Conservation (phyloP, 805 yeast species). For the Saccharomycopsis sp. region DNA sequence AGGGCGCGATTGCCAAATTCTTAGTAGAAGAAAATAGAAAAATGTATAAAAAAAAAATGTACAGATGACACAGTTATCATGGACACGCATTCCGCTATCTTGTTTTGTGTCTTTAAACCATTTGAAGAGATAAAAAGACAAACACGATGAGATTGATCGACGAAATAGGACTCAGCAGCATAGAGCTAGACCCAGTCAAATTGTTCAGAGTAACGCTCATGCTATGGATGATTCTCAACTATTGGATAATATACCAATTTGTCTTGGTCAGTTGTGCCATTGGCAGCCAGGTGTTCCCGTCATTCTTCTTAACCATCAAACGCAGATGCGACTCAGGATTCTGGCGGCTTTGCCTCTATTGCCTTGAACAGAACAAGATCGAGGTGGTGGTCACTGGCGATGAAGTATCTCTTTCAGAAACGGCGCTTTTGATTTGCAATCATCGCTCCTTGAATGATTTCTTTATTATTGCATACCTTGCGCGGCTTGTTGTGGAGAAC, state of each 20-base stretch:
- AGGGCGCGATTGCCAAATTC: no score
- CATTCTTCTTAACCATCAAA: conserved; percentile 14
- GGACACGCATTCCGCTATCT: no score
- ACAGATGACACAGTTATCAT: no score
- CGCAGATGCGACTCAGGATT: conserved; percentile 8
- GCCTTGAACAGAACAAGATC: conserved; percentile 15
- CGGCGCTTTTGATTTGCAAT: conserved; percentile 15
- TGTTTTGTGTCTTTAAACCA: no score
- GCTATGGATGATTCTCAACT: not conserved
- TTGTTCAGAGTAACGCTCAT: conserved; percentile 2
- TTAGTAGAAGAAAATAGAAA: no score
- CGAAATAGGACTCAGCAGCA: no score
- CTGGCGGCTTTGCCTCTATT: conserved; percentile 15
- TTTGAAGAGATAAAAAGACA: no score
- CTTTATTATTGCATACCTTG: conserved; percentile 16
- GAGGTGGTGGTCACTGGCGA: conserved; percentile 18
- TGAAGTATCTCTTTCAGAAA: conserved; percentile 9
- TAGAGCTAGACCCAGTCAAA: conserved; percentile 2
- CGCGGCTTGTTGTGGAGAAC: conserved; percentile 2
- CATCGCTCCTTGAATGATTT: conserved; percentile 18
- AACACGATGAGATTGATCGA: no score
- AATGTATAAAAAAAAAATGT: no score
- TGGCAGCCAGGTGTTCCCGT: conserved; percentile 7
- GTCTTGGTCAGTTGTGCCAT: conserved; percentile 7
- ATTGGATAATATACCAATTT: conserved; percentile 12